Evolutionary conservation across 2,329 filamentous ascomycete genomes (phyloP).

Genomic region (Clonostachys rosea): DNA sequence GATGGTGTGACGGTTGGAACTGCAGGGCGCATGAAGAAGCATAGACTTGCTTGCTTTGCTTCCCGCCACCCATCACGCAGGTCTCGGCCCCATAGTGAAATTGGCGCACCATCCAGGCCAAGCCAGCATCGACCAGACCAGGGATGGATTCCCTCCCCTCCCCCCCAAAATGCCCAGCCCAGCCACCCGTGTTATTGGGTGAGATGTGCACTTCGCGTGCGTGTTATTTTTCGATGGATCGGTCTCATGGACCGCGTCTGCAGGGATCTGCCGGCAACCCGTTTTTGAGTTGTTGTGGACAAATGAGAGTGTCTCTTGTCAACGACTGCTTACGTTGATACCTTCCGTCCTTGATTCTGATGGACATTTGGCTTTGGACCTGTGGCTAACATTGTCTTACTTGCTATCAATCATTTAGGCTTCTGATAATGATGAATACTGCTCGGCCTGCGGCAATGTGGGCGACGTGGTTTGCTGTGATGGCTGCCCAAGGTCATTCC

Average conservation of each 20-base stretch:
- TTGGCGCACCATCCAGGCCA: slow-evolving; percentile 5
- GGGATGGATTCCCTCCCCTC: slow-evolving; percentile 4
- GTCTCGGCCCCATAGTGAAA: slow-evolving; percentile 3
- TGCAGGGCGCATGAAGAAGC: neutral
- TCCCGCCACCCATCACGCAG: neutral
- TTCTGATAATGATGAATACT: slow-evolving; percentile 82
- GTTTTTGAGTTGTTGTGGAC: neutral
- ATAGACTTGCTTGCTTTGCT: neutral
- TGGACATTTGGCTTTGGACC: no score
- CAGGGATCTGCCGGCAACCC: neutral
- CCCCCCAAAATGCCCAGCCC: slow-evolving; percentile 3
- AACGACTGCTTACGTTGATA: neutral
- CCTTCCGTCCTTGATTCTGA: no score
- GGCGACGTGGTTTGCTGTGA: slow-evolving; percentile 92
- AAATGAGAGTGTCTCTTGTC: neutral
- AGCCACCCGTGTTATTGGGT: neutral
- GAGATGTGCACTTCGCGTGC: neutral
- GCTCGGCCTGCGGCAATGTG: slow-evolving; percentile 77
- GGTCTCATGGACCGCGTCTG: neutral
- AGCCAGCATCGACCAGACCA: neutral
- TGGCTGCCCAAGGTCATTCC: slow-evolving; percentile 84
- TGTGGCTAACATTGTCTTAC: neutral
- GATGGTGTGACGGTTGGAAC: neutral
- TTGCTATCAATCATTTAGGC: slow-evolving; percentile 11
- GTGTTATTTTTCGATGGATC: neutral